Percentiles rank a stretch among this genome's conserved stretches.
Conservation (phyloP, 1,284 basidiomycete genomes). For the Vanrija pseudolonga region DNA sequence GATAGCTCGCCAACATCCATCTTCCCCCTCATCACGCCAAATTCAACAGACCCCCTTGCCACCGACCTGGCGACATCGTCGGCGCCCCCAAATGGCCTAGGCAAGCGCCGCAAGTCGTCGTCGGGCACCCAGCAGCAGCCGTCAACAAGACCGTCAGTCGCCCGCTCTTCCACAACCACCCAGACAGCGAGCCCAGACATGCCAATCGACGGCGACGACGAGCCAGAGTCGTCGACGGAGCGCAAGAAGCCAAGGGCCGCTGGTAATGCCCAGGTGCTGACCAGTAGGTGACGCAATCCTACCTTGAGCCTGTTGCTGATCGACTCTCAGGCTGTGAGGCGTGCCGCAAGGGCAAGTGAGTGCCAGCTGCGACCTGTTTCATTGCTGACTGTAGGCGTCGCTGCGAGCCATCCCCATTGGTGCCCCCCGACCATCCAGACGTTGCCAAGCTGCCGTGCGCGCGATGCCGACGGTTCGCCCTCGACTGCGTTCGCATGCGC, state of each 20-base stretch:
- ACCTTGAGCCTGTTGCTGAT: neutral
- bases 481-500: constrained; percentile 38
- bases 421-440: constrained; percentile 39
- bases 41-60: no score
- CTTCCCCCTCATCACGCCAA: no score
- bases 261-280: neutral
- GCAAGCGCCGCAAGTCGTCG: no score
- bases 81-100: no score
- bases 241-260: neutral
- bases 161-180: neutral
- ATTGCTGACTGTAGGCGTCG: constrained; percentile 35
- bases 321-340: constrained; percentile 30
- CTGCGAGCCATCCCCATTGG: constrained; percentile 43
- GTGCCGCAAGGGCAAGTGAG: constrained; percentile 35
- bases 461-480: constrained; percentile 39
- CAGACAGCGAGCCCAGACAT: neutral
- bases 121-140: no score
- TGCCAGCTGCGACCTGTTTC: neutral
- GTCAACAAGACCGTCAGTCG: neutral
- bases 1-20: no score
- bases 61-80: no score
- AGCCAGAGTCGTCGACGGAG: neutral
- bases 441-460: constrained; percentile 42
- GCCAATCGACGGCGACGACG: neutral
- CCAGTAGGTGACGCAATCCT: constrained; percentile 2